Percentiles rank a stretch among this genome's conserved stretches.
Conservation (phyloP, 1,284 basidiomycete genomes). For the Fomitopsis schrenkii region DNA sequence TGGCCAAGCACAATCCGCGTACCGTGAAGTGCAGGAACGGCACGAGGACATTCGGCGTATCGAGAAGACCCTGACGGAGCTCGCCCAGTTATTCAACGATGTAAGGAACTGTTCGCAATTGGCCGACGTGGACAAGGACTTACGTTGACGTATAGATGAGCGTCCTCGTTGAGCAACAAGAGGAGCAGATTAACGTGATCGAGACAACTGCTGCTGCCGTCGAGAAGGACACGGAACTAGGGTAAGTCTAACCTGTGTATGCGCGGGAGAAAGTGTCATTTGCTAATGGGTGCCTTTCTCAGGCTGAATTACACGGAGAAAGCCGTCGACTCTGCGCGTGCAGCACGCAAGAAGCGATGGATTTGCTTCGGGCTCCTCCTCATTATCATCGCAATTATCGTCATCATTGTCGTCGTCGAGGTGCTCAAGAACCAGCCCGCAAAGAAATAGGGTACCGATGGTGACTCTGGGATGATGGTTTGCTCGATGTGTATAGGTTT, state of each 20-base stretch:
- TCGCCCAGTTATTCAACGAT: conserved; percentile 96
- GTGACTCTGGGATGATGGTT: background rate
- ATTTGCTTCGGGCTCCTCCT: conserved; percentile 76
- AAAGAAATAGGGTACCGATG: background rate
- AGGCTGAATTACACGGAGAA: conserved; percentile 81
- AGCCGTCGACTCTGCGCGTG: conserved; percentile 83
- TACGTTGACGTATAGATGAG: conserved; percentile 57
- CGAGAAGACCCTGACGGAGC: conserved; percentile 87
- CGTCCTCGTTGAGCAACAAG: conserved; percentile 90
- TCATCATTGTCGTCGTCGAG: conserved; percentile 55
- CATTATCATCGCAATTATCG: conserved; percentile 58
- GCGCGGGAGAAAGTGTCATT: background rate
- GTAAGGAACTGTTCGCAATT: conserved; percentile 34
- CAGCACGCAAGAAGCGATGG: conserved; percentile 92
- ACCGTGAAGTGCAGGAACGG: conserved; percentile 93
- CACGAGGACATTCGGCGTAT: conserved; percentile 96
- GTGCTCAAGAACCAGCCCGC: conserved; percentile 30
- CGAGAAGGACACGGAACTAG: conserved; percentile 78
- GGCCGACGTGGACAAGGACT: background rate
- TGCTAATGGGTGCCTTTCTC: conserved; percentile 6
- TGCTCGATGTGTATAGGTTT: background rate
- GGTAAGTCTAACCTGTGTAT: conserved; percentile 46
- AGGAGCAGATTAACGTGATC: conserved; percentile 80
- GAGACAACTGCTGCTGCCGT: conserved; percentile 71
- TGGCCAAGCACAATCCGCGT: conserved; percentile 87